Base-by-base conservation (phyloP, 2,329 filamentous ascomycete genomes). In the Decorospora gaudefroyi region DNA sequence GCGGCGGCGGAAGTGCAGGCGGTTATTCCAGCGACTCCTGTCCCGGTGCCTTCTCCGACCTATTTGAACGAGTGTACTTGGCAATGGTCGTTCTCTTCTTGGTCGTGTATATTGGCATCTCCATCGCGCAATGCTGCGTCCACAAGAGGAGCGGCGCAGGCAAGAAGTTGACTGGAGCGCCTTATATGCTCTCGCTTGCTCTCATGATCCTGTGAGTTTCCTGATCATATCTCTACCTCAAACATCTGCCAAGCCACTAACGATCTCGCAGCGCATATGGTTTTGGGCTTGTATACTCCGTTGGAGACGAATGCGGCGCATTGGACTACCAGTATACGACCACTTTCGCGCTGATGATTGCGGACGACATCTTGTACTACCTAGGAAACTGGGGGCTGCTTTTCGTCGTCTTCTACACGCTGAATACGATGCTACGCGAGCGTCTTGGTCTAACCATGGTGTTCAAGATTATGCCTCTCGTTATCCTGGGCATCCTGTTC, bases 351-450 rank as follows among this genome's bases (percentile, higher is more conserved):
- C n/a, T 55, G 29, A n/a, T 13, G 15, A 57, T 62, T 18, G 51
- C 57, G n/a, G 41, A 17, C 12, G 27, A 1, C 3, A 31, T 68
- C 1, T 63, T 68, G 29, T 44, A 40, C 33, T 6, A 16, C n/a
- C 13, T 69, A 6, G 49, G 33, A 27, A 28, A 43, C n/a, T 62
- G 48, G 40, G 29, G 58, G 39, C 37, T 69, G 1, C 53, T 68
- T 1, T 49, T 62, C 6, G 43, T 62, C 2, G 51, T 60, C 4
- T 33, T 64, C 19, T 65, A 48, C 35, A 36, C 32, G 6, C 41
- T 69, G 35, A 67, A 67, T 52, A 46, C 17, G 8, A 36, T 57
- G 43, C 56, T 70, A 1, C 53, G 53, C 25, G 23, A 55, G 27
- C 55, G 48, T 22, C 46, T 62, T 11, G 49, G 51, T 12, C 46